Evolutionary conservation across 257 asterid genomes (phyloP).

Genomic region (Buddleja alternifolia): DNA sequence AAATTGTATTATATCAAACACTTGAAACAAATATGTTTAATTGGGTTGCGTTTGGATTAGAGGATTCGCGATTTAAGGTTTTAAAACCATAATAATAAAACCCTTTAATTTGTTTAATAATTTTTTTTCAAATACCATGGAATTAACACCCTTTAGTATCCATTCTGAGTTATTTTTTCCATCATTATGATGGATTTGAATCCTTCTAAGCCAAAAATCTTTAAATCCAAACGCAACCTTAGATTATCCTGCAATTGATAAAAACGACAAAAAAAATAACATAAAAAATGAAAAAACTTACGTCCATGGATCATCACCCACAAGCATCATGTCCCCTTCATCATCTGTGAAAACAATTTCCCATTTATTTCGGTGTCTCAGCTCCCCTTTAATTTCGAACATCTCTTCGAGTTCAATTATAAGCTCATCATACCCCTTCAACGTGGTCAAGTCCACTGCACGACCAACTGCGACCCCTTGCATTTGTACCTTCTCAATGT

Average conservation of each 20-base stretch:
- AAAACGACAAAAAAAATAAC: neutral
- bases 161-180: no score
- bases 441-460: slow-evolving; percentile 61
- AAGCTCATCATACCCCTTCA: slow-evolving; percentile 63
- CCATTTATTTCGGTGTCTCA: slow-evolving; percentile 56
- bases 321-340: slow-evolving; percentile 76
- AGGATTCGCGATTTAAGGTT: no score
- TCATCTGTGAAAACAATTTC: slow-evolving; percentile 67
- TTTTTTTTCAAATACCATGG: no score
- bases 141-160: no score
- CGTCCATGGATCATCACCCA: slow-evolving; percentile 85
- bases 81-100: no score
- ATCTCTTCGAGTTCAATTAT: slow-evolving; percentile 65
- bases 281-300: slow-evolving; percentile 49
- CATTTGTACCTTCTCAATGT: slow-evolving; percentile 62
- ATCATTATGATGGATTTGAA: no score
- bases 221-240: no score
- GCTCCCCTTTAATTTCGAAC: slow-evolving; percentile 74
- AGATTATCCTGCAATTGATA: neutral
- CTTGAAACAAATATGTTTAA: neutral
- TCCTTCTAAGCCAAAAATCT: no score
- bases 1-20: neutral
- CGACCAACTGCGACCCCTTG: slow-evolving; percentile 78
- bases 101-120: no score
- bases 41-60: no score